phyloP scores from a whole-genome alignment of 2,329 filamentous ascomycete genomes.

The Phialophora verrucosa region DNA sequence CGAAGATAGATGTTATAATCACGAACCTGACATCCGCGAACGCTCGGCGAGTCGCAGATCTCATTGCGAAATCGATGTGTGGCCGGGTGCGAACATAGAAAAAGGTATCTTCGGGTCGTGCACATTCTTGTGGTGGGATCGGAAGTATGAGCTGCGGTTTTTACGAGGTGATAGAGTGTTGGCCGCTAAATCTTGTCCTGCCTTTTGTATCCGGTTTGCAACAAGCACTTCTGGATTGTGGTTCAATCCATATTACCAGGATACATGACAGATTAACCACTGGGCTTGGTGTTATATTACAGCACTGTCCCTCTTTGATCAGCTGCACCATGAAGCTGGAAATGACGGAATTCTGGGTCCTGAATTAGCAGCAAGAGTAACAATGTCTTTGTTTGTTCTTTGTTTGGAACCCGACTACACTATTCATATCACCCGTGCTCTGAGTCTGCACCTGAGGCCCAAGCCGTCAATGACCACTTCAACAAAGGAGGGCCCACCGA shows the following conservation, averaged over 20 bases:
- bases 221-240: not conserved
- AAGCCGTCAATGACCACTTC: not conserved
- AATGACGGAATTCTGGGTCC: not conserved
- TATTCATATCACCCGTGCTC: not conserved
- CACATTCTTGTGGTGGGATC: conserved; percentile 31
- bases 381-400: conserved; percentile 8
- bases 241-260: not conserved
- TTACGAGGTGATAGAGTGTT: not conserved
- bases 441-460: not conserved
- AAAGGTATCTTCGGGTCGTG: conserved; percentile 31
- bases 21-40: conserved; percentile 27
- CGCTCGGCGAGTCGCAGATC: conserved; percentile 21
- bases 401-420: not conserved
- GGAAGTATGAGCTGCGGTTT: not conserved
- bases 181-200: not conserved
- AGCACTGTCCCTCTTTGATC: not conserved
- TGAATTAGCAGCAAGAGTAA: conserved; percentile 5
- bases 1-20: conserved; percentile 22
- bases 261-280: not conserved
- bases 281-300: not conserved
- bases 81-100: conserved; percentile 34
- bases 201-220: not conserved
- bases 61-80: conserved; percentile 34
- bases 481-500: not conserved
- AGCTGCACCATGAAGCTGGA: not conserved